Conservation (phyloP, 441 rosid genomes). For the Adansonia gregorii region DNA sequence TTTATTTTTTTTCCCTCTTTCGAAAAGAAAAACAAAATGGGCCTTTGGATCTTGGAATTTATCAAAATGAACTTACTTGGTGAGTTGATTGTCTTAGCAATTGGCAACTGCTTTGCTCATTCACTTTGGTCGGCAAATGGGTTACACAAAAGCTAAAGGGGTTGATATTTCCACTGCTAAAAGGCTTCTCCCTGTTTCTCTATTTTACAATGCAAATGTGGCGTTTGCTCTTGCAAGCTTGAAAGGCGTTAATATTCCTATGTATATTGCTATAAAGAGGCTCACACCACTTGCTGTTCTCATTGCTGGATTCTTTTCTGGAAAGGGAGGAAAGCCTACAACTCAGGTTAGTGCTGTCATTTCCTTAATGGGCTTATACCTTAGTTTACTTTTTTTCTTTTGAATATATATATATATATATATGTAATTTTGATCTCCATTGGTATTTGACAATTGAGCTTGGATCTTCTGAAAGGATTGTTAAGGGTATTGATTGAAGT, state of each 20-base stretch:
- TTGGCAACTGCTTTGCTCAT: constrained; percentile 81
- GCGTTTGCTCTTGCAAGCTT: constrained; percentile 96
- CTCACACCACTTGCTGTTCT: constrained; percentile 93
- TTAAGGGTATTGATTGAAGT: background rate
- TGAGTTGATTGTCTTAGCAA: constrained; percentile 59
- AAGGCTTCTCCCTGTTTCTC: constrained; percentile 77
- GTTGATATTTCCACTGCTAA: constrained; percentile 62
- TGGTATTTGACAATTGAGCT: constrained; percentile 5
- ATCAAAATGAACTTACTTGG: background rate
- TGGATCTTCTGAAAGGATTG: background rate
- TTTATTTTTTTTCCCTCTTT: too few species aligned
- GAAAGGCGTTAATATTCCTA: constrained; percentile 97
- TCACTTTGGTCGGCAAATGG: constrained; percentile 67
- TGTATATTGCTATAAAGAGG: constrained; percentile 97
- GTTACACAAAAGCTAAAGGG: constrained; percentile 67
- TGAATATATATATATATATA: background rate
- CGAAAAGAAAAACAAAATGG: background rate
- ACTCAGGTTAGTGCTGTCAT: constrained; percentile 54
- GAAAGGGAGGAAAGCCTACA: constrained; percentile 83
- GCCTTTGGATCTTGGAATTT: background rate
- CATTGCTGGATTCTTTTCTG: constrained; percentile 66
- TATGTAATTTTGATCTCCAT: background rate
- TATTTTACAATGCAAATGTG: constrained; percentile 95
- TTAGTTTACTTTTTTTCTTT: background rate
- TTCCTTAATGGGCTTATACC: background rate